Base-by-base conservation (phyloP, 805 yeast species). In the Pichia phayaonensis region DNA sequence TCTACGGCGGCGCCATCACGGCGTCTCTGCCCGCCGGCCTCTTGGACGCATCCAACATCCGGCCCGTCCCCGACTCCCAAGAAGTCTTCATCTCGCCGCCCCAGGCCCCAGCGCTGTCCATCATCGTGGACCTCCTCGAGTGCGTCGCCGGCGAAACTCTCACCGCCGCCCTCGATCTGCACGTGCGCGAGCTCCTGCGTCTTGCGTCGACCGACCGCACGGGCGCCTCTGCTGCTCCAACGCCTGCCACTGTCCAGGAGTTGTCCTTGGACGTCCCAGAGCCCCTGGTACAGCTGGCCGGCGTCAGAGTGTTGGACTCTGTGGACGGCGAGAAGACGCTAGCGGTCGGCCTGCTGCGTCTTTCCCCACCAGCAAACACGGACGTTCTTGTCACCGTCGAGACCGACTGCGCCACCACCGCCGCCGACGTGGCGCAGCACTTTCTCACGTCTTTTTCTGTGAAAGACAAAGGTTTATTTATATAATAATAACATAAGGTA, bases 31-130 rank as follows among this genome's bases (percentile, higher is more conserved):
- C 96, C 0, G 51, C 57, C 1, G 77, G 76, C 0, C 72, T 84
- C 45, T 61, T 84, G 1, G 97, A 94, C 65, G 97, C 90, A 0
- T 84, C 96, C 1, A 65, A 72, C 38, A 63, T 90, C 45, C 72
- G 99, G 50, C 87, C 87, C 53, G 79, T 94, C 3, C 98, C 99
- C 0, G 97, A 94, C 61, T 82, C 90, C 1, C 98, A 94, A 63
- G 99, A 92, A 64, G 97, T 92, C 24, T 94, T 77, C 64, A 80
- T 90, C 3, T 48, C 62, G 12, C 47, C 56, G 16, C 61, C 72
- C 44, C 65, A 66, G 40, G 57, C 66, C 44, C 34, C 34, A 13
- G 78, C 81, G 48, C 80, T 76, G 56, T 76, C 85, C 18, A 62
- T 84, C 11, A 80, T 85, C n/a, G 61, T 85, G 20, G 94, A 85